Base-by-base conservation (phyloP, 2,329 filamentous ascomycete genomes). In the Fusarium temperatum region DNA sequence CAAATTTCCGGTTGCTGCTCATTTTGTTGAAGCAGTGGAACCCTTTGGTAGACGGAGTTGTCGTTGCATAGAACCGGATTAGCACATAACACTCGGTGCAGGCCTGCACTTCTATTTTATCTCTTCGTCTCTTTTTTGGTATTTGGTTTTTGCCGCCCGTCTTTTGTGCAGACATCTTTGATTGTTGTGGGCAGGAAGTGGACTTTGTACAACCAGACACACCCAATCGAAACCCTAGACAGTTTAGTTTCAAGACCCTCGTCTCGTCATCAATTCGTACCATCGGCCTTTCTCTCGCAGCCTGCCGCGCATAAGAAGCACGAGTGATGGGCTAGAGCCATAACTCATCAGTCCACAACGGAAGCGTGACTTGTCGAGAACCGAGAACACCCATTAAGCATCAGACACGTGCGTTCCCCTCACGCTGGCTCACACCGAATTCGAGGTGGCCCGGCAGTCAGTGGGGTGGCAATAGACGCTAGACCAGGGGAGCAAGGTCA, bases 321-420 rank as follows among this genome's bases (percentile, higher is more conserved):
- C 53, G 42, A 66, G 50, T 24, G 56, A 69, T 44, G 56, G 72
- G 68, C 63, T 74, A 74, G 50, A 74, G 64, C 36, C 60, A 30
- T 53, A 63, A 58, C 65, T 55, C 54, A 63, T 62, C 72, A 70
- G 61, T 62, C 67, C 66, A 70, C 63, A 63, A 62, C 53, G 48
- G 68, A 59, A 64, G 62, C 71, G 72, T 73, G 72, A 75, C 61
- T 75, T 67, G 66, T 70, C 41, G 38, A 70, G 55, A 68, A 72
- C 68, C 54, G 39, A 75, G 35, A 69, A 70, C 68, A 72, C 72
- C 80, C 80, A 82, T 80, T 81, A 74, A 80, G 78, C 75, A 78
- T 72, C 61, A 74, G 77, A 82, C 81, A 82, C 80, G 81, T 82
- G 80, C 80, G 56, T 76, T 70, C 57, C 61, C 54, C 68, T 73